Evolutionary conservation across 345 rosid species (phyloP), one percentile per base, ranked within the genome.

Genomic region (Cardamine resedifolia): DNA sequence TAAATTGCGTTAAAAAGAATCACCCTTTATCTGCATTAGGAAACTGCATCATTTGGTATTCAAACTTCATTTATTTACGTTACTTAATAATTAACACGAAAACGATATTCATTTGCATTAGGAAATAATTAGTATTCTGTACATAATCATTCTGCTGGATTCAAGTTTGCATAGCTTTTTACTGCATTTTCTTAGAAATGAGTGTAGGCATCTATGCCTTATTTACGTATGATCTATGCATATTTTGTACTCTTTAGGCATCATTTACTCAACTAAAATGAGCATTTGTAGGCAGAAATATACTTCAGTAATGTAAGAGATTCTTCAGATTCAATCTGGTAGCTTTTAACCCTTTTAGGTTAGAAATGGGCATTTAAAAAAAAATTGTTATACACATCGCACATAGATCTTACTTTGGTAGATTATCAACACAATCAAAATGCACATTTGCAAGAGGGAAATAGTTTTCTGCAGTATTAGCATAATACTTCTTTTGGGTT

Each of bases 41-140:
- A 65, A 66, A 36, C 15, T 38, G 52, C 45, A 48, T 66, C 19
- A 39, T 33, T 53, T 34, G 58, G 43, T 18, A 48, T 58, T 58
- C 10, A 3, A 36, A 57, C 43, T 49, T 34, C 47, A 68, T 53
- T 43, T 55, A 3, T 58, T 59, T 62, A 41, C 1, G 24, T 31
- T 36, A 10, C 34, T 28, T 50, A 15, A 66, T 38, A 4, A 24
- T 20, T 66, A 34, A 38, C 47, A 30, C 10, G 16, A 33, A 48
- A 27, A 27, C 16, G 11, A 14, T 50, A 50, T 31, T 9, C 26
- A 56, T 50, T 66, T 74, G 67, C 62, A 9, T 51, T 41, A 30
- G 52, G 64, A 65, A 53, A 31, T 36, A 12, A 21, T 18, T 58
- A 3, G 24, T 21, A 61, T 39, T 2, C 31, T 43, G n/a, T 71